These are phyloP conservation scores for Claviceps digitariae DNA, from an alignment of 2,329 filamentous ascomycete species.

Conservation along the genomic window DNA sequence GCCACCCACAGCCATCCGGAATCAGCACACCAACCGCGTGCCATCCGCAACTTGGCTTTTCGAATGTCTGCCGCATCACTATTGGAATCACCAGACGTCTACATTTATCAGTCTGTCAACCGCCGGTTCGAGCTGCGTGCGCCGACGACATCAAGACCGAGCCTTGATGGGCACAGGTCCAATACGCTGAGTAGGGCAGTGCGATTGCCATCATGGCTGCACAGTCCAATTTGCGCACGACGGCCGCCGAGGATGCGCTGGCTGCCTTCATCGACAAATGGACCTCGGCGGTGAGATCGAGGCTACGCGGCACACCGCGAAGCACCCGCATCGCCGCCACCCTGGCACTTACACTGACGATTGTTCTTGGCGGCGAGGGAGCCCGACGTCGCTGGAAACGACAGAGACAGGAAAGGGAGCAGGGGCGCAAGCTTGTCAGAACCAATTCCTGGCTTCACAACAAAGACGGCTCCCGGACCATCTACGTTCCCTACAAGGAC, in stretches of 20 bases:
- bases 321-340: conserved; percentile 63
- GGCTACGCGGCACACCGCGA: conserved; percentile 51
- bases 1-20: neutral
- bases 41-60: neutral
- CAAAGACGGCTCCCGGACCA: conserved; percentile 88
- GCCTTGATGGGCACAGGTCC: neutral
- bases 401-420: conserved; percentile 63
- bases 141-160: neutral
- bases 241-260: conserved; percentile 53
- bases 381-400: conserved; percentile 65
- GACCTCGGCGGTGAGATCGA: conserved; percentile 34
- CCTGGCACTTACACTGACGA: conserved; percentile 60
- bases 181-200: neutral
- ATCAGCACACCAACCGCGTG: neutral
- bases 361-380: conserved; percentile 68
- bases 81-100: neutral
- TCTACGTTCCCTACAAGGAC: conserved; percentile 87
- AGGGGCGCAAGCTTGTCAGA: conserved; percentile 67
- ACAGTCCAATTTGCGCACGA: conserved; percentile 68
- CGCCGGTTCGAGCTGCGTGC: neutral
- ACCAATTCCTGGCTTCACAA: conserved; percentile 87
- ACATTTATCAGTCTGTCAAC: neutral
- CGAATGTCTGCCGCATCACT: neutral
- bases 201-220: conserved; percentile 50
- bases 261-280: conserved; percentile 50